Percentiles rank a stretch among this genome's conserved stretches.
These are phyloP conservation scores for Turnera subulata DNA, from an alignment of 345 rosid species.

Conservation along the genomic window DNA sequence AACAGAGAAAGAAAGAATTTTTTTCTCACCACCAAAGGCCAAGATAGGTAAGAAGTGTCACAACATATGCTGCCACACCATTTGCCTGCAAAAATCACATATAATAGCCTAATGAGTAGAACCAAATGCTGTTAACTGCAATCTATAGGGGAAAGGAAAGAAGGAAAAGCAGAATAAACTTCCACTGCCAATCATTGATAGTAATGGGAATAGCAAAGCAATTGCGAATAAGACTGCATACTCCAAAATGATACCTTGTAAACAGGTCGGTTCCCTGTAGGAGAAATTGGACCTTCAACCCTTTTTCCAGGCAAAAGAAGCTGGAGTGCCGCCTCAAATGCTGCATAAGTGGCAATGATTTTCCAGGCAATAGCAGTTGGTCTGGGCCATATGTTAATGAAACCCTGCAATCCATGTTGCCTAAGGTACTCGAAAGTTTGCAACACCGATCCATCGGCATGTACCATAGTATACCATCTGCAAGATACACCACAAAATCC, in stretches of 20 bases:
- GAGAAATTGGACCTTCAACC: constrained; percentile 88
- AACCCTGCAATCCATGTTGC: constrained; percentile 64
- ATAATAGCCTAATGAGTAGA: constrained; percentile 11
- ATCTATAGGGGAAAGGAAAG: neutral
- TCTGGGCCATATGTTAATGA: constrained; percentile 76
- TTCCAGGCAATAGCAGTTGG: constrained; percentile 72
- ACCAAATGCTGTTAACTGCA: neutral
- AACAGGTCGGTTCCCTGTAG: constrained; percentile 76
- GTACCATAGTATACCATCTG: constrained; percentile 98
- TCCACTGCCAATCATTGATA: neutral
- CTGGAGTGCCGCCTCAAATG: constrained; percentile 92
- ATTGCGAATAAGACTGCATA: neutral
- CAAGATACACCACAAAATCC: constrained; percentile 9
- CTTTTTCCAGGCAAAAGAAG: constrained; percentile 85
- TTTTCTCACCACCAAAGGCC: constrained; percentile 96
- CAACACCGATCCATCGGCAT: constrained; percentile 75
- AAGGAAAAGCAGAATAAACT: neutral
- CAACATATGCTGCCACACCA: constrained; percentile 77
- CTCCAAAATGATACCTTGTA: constrained; percentile 57
- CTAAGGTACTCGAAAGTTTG: constrained; percentile 51
- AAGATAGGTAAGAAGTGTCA: constrained; percentile 70
- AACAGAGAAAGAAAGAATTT: neutral
- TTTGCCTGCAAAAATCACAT: constrained; percentile 61
- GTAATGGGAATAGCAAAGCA: neutral
- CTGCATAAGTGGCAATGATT: constrained; percentile 67